These are phyloP conservation scores for Lentinula guzmanii DNA, from an alignment of 768 basidiomycete genomes.

Conservation along the genomic window DNA sequence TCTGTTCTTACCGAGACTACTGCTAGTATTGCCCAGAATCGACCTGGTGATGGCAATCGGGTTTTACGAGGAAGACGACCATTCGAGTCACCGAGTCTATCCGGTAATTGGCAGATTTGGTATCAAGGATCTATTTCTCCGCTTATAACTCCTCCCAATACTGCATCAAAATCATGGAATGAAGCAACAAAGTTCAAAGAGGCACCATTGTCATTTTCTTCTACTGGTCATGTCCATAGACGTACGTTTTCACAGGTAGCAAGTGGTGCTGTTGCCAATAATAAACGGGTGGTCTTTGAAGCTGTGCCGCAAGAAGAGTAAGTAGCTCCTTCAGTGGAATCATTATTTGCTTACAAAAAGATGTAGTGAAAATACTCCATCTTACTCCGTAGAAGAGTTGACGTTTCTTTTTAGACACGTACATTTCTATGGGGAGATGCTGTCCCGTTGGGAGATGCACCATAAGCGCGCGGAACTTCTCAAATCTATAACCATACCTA, in stretches of 20 bases:
- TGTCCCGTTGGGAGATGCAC: conserved; percentile 68
- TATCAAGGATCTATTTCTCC: conserved; percentile 16
- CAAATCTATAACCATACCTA: conserved; percentile 40
- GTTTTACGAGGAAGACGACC: conserved; percentile 19
- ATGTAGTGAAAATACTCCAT: background rate
- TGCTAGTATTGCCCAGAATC: conserved; percentile 1
- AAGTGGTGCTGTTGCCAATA: conserved; percentile 19
- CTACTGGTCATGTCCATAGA: conserved; percentile 31
- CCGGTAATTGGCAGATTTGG: conserved; percentile 8
- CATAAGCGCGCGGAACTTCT: conserved; percentile 70
- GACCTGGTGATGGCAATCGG: background rate
- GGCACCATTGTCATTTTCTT: conserved; percentile 34
- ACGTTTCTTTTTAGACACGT: conserved; percentile 36
- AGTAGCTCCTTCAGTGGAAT: background rate
- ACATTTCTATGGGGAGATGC: conserved; percentile 65
- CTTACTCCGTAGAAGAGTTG: conserved; percentile 3
- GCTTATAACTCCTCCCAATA: conserved; percentile 15
- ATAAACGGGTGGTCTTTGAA: conserved; percentile 31
- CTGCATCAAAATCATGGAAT: conserved; percentile 53
- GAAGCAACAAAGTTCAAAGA: conserved; percentile 30
- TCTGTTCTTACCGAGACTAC: conserved; percentile 18
- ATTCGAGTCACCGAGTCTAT: conserved; percentile 19
- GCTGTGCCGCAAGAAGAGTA: conserved; percentile 12
- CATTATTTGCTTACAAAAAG: background rate
- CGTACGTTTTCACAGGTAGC: conserved; percentile 37